Percentiles rank a stretch among this genome's conserved stretches.
Conservation (phyloP, 768 basidiomycete genomes). For the Mycena amicta region DNA sequence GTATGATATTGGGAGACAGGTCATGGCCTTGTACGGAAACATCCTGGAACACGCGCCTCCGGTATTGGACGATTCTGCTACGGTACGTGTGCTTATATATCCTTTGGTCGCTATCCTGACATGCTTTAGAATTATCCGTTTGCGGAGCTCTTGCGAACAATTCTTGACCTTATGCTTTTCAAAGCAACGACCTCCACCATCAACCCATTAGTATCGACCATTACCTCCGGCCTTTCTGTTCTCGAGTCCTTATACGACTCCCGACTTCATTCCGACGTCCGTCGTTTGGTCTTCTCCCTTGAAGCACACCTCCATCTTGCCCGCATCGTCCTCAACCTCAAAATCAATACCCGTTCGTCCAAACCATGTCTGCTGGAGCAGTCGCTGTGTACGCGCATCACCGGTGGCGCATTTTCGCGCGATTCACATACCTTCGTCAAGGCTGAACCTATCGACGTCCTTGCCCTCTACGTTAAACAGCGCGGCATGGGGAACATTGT, state of each 20-base stretch:
- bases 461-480: conserved; percentile 68
- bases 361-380: conserved; percentile 76
- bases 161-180: conserved; percentile 72
- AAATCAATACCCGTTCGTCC: conserved; percentile 49
- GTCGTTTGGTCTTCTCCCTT: conserved; percentile 67
- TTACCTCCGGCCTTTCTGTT: conserved; percentile 63
- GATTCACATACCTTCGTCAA: conserved; percentile 47
- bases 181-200: conserved; percentile 81
- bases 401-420: conserved; percentile 47
- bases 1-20: conserved; percentile 76
- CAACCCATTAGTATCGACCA: conserved; percentile 72
- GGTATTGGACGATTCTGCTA: conserved; percentile 39
- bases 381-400: conserved; percentile 64
- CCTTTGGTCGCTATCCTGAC: neutral
- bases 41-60: conserved; percentile 68
- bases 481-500: conserved; percentile 61
- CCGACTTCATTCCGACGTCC: conserved; percentile 69
- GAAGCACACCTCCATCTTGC: conserved; percentile 66
- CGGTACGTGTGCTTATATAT: conserved; percentile 4
- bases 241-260: conserved; percentile 61
- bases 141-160: conserved; percentile 56
- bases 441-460: conserved; percentile 73
- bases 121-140: conserved; percentile 47
- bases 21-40: conserved; percentile 67
- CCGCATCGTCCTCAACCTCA: conserved; percentile 65